phyloP scores from a whole-genome alignment of 768 basidiomycete species.

The Trametes elegans region DNA sequence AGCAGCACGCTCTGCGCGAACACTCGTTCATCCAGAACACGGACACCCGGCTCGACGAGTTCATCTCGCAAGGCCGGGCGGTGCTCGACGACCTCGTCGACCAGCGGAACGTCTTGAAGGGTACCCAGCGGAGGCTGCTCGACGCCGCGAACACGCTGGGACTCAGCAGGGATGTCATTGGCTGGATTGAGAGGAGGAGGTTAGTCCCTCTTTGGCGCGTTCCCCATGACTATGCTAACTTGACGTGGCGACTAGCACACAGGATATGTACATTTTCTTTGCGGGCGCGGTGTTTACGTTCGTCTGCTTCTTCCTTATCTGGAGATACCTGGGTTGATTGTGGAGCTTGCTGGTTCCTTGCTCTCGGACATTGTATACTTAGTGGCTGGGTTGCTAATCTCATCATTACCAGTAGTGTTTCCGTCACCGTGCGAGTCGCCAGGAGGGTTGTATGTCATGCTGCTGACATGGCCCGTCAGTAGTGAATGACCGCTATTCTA shows the following conservation, averaged over 20 bases:
- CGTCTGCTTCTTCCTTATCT: constrained; percentile 91
- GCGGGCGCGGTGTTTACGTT: constrained; percentile 85
- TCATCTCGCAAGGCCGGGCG: constrained; percentile 88
- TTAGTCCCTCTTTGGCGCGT: constrained; percentile 35
- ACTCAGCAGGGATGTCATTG: constrained; percentile 89
- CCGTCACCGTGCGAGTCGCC: no score
- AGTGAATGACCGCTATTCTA: no score
- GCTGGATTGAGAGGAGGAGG: constrained; percentile 97
- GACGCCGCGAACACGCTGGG: constrained; percentile 95
- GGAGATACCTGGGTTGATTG: constrained; percentile 74
- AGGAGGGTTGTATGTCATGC: no score
- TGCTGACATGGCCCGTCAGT: no score
- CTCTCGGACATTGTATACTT: constrained; percentile 12
- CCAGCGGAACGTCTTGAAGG: constrained; percentile 91
- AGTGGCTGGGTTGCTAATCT: constrained; percentile 12
- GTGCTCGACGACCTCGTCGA: constrained; percentile 90
- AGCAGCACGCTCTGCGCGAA: constrained; percentile 81
- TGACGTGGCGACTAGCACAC: constrained; percentile 53
- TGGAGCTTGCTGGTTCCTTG: not conserved
- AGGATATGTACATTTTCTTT: constrained; percentile 93
- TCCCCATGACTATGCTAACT: not conserved
- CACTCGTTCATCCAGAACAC: constrained; percentile 87
- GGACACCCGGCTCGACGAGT: constrained; percentile 81
- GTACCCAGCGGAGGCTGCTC: constrained; percentile 83
- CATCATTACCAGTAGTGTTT: not conserved